Base-by-base conservation (phyloP, 805 yeast species). In the Saccharomycopsis microspora region DNA sequence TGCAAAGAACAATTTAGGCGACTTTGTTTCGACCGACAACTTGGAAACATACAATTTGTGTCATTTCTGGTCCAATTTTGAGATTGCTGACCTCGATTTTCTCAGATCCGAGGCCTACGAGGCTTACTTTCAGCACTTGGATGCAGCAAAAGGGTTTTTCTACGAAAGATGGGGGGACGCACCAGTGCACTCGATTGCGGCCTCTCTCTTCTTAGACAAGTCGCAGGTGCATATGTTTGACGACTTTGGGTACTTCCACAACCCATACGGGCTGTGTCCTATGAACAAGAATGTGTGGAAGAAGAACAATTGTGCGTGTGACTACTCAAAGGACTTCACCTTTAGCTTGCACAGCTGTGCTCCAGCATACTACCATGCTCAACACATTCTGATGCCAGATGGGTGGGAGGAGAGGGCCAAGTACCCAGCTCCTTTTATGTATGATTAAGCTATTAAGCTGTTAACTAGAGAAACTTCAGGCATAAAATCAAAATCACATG, bases 111-210 rank as follows among this genome's bases (percentile, higher is more conserved):
- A 80, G 45, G 82, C 81, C 10, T 87, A 87, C 63, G 63, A 68
- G 33, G 74, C 71, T 42, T 85, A 78, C 62, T 83, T 85, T 54
- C 78, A 80, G 32, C 67, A 74, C 57, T 70, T 85, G 52, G 93
- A 86, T 60, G 64, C 67, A 41, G 67, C 80, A 1, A 89, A 94
- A 51, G 94, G 94, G 3, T 82, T 88, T 60, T 87, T 83, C 68
- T 87, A 87, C 65, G 87, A 83, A 64, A 72, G 93, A 60, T 87
- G 95, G 90, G 95, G 95, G 51, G 95, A 86, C 64, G 95, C 94
- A 28, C 95, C 95, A 27, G 80, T 85, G 43, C 89, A 85, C 61
- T 80, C 89, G 5, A 78, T 85, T 54, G 95, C 88, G 27, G 90
- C 80, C 28, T 69, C 89, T 6, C 65, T 86, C 51, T 80, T 86